Evolutionary conservation across 805 yeast genomes (phyloP).

Genomic region (Candida hungchunana): DNA sequence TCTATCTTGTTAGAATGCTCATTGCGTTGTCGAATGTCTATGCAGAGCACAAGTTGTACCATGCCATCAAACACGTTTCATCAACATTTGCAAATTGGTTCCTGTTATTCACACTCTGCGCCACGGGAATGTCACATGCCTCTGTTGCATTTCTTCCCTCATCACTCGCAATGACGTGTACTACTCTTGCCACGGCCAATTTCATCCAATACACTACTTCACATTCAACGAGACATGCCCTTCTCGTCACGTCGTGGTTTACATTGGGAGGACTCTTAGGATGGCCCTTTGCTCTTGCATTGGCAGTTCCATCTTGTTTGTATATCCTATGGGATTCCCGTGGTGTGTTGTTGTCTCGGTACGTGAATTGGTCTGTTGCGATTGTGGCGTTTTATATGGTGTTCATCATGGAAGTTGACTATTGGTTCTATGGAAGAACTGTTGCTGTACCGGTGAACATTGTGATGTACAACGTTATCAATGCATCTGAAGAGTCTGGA

Average conservation of each 20-base stretch:
- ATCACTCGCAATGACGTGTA: constrained; percentile 60
- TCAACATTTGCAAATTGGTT: constrained; percentile 47
- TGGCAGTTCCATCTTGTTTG: constrained; percentile 48
- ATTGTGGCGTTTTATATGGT: constrained; percentile 25
- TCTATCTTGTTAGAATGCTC: constrained; percentile 49
- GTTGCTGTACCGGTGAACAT: constrained; percentile 79
- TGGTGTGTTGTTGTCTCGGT: constrained; percentile 9
- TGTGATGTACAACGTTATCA: constrained; percentile 73
- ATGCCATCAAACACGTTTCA: constrained; percentile 31
- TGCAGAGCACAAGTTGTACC: constrained; percentile 52
- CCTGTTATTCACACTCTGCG: constrained; percentile 52
- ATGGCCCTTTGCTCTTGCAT: constrained; percentile 81
- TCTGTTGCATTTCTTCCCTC: constrained; percentile 84
- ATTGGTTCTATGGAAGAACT: constrained; percentile 53
- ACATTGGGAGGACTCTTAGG: constrained; percentile 76
- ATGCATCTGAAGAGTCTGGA: constrained; percentile 62
- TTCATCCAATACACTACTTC: constrained; percentile 28
- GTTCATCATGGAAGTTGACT: constrained; percentile 45
- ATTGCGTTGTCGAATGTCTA: constrained; percentile 37
- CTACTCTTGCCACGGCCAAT: constrained; percentile 40
- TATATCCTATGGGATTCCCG: constrained; percentile 16
- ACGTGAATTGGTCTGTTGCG: constrained; percentile 23
- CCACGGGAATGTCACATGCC: constrained; percentile 88
- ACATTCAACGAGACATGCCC: constrained; percentile 18
- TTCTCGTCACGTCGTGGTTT: constrained; percentile 38